Base-by-base conservation (phyloP, 495 filamentous ascomycete species). In the Trichocladium uniseriatum region DNA sequence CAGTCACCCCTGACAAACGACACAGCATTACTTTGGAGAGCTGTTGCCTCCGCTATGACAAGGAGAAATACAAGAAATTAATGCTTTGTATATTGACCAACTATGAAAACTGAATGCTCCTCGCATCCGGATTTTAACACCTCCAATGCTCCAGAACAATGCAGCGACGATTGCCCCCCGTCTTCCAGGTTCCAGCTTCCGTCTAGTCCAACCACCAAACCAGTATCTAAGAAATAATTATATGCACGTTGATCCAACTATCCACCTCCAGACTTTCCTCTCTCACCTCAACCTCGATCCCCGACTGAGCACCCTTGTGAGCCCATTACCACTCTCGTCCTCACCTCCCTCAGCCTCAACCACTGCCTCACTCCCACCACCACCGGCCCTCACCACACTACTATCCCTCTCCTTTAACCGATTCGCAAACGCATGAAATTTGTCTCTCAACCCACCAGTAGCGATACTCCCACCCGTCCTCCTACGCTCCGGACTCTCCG, bases 371-470 rank as follows among this genome's bases (percentile, higher is more conserved):
- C 48, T 21, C 11, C 40, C 16, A 8, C 43, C 48, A n/a, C 40
- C 43, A 21, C 28, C 19, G 3, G 16, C 27, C 13, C 41, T n/a
- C 49, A 29, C 43, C 13, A 41, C 39, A 31, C 39, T 50, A 8
- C 20, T 59, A 19, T 70, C 65, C 19, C 64, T 53, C 24, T 71
- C 61, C 48, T 60, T 69, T 22, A 69, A 46, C 29, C 69, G 53
- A 28, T 59, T 58, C 10, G 63, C 62, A 16, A 74, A 40, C 9
- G 66, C 67, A 27, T 53, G 67, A 4, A 74, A 19, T 49, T 65
- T 71, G 10, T 69, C 69, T 35, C 61, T 62, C 8, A 73, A 49
- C 40, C 67, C 68, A 14, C 63, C 65, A 11, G 55, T 36, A 4
- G 59, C 57, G 11, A 51, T 49, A 19, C 51, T 56, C 15, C 29